These are phyloP conservation scores for Umbilicaria muhlenbergii DNA, from an alignment of 495 filamentous ascomycete species.

Conservation along the genomic window DNA sequence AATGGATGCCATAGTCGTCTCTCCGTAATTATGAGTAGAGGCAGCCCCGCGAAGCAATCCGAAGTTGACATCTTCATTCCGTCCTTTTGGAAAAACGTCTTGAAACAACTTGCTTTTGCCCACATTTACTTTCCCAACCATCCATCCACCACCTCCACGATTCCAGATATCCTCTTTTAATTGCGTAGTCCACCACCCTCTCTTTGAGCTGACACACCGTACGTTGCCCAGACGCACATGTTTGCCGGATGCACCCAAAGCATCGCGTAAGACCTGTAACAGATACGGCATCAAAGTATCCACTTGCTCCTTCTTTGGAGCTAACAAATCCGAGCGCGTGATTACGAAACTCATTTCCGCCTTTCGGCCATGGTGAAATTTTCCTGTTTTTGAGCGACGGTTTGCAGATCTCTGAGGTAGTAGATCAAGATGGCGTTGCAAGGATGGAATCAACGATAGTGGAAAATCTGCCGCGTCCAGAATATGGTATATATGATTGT, in stretches of 20 bases:
- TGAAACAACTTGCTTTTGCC: slow-evolving; percentile 89
- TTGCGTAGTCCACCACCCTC: slow-evolving; percentile 75
- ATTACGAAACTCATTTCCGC: slow-evolving; percentile 71
- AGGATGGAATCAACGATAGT: slow-evolving; percentile 63
- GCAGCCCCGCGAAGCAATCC: slow-evolving; percentile 2
- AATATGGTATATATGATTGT: slow-evolving; percentile 93
- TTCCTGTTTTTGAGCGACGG: slow-evolving; percentile 47
- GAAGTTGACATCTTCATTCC: slow-evolving; percentile 4
- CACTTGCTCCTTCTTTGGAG: slow-evolving; percentile 62
- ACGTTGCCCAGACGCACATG: slow-evolving; percentile 68
- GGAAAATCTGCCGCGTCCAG: slow-evolving; percentile 97
- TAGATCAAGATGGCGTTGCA: slow-evolving; percentile 40
- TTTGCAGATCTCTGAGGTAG: slow-evolving; percentile 59
- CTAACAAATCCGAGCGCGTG: slow-evolving; percentile 74
- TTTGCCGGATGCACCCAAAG: slow-evolving; percentile 42
- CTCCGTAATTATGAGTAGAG: too few species aligned
- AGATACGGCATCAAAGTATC: slow-evolving; percentile 73
- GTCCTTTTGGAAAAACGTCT: slow-evolving; percentile 67
- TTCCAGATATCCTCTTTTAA: slow-evolving; percentile 71
- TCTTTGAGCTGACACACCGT: slow-evolving; percentile 65
- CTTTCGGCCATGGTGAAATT: slow-evolving; percentile 41
- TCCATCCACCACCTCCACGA: slow-evolving; percentile 79
- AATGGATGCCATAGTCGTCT: too few species aligned
- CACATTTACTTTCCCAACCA: slow-evolving; percentile 95
- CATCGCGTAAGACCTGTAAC: slow-evolving; percentile 51